Evolutionary conservation across 2,329 filamentous ascomycete genomes (phyloP).

Genomic region (Fusarium armeniacum): DNA sequence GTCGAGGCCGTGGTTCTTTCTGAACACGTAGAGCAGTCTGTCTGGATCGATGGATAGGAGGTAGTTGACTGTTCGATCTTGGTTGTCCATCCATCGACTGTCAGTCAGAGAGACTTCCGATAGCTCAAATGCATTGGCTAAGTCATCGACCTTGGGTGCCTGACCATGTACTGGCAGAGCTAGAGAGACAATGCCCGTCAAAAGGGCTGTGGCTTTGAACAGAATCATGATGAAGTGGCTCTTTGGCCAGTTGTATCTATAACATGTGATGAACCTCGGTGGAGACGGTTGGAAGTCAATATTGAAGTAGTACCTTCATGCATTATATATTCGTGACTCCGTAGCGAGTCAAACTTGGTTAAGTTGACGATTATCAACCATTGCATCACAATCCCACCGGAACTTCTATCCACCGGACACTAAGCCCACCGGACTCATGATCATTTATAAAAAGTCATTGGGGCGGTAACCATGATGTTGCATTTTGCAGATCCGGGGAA

Average conservation of each 20-base stretch:
- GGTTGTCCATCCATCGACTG: conserved; percentile 42
- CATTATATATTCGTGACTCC: no score
- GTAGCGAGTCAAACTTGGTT: neutral
- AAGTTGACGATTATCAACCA: conserved; percentile 1
- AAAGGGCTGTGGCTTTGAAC: conserved; percentile 18
- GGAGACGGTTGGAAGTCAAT: accelerated
- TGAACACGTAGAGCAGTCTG: conserved; percentile 34
- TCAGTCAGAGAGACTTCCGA: conserved; percentile 31
- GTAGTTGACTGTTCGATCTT: conserved; percentile 35
- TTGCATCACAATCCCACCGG: conserved; percentile 3
- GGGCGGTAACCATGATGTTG: conserved; percentile 27
- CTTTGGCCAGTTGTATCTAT: neutral
- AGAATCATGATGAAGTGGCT: conserved; percentile 16
- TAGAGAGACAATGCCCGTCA: conserved; percentile 11
- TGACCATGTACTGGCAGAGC: neutral
- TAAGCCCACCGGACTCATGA: neutral
- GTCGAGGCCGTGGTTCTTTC: conserved; percentile 35
- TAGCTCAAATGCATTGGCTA: conserved; percentile 25
- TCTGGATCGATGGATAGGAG: conserved; percentile 30
- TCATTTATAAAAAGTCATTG: conserved; percentile 13
- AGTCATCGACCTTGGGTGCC: conserved; percentile 11
- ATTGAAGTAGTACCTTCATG: conserved; percentile 9
- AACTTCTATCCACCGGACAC: neutral
- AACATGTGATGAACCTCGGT: neutral
- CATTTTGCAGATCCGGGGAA: conserved; percentile 35